Evolutionary conservation across 495 filamentous ascomycete genomes (phyloP).

Genomic region (Apodospora peruviana): DNA sequence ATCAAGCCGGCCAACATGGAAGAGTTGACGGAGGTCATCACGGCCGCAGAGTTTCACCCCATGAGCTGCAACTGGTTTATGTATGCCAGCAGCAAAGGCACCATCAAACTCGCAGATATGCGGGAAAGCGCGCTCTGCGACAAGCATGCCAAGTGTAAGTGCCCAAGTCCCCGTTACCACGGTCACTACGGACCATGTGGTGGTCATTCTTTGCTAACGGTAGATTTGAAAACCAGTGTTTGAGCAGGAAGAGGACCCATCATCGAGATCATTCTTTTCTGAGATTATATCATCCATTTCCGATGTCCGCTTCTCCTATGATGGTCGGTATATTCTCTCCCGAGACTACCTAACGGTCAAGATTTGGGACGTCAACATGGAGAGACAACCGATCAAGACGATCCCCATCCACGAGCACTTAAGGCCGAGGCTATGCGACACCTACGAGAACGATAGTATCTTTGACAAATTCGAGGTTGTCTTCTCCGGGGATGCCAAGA

Average conservation of each 20-base stretch:
- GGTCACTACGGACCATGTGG: too few species aligned
- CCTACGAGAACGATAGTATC: constrained; percentile 98
- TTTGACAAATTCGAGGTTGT: constrained; percentile 99
- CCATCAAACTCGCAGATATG: constrained; percentile 99
- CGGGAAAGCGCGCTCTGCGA: constrained; percentile 92
- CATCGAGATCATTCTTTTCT: constrained; percentile 97
- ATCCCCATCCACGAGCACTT: constrained; percentile 98
- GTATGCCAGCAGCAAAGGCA: constrained; percentile 99
- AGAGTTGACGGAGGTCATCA: constrained; percentile 97
- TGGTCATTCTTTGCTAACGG: constrained; percentile 5
- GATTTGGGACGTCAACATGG: constrained; percentile 99
- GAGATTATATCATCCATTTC: constrained; percentile 99
- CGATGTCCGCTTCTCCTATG: constrained; percentile 93
- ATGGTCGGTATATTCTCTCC: constrained; percentile 94
- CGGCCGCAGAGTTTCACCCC: constrained; percentile 95
- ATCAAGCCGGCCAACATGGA: constrained; percentile 99
- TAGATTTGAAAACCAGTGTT: constrained; percentile 58
- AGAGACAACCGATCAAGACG: constrained; percentile 92
- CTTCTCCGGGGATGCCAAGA: constrained; percentile 95
- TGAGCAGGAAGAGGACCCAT: constrained; percentile 98
- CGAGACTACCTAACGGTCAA: constrained; percentile 98
- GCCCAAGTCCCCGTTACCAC: background rate
- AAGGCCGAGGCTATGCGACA: constrained; percentile 90
- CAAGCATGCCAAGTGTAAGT: constrained; percentile 86
- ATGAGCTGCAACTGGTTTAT: constrained; percentile 99